Conservation (phyloP, 1,284 basidiomycete genomes). For the Cronartium quercuum region DNA sequence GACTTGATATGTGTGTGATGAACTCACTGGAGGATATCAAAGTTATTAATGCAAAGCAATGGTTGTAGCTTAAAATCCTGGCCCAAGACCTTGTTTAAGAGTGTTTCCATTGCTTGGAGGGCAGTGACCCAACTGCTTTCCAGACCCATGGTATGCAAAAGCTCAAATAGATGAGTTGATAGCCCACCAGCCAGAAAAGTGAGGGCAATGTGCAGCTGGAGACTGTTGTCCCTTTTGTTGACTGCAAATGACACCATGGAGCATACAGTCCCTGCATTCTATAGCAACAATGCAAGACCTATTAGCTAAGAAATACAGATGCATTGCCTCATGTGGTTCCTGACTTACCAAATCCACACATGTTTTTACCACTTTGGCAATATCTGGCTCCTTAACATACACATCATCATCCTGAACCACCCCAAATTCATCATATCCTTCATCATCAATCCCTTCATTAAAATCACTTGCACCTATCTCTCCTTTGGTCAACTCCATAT, state of each 20-base stretch:
- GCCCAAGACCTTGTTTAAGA: background rate
- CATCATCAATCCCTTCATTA: background rate
- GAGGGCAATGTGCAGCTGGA: conserved; percentile 1
- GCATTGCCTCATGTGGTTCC: too few species aligned
- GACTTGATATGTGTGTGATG: background rate
- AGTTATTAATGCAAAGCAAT: conserved; percentile 19
- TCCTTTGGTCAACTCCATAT: background rate
- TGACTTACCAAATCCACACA: background rate
- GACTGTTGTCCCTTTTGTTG: conserved; percentile 1
- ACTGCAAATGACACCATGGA: conserved; percentile 13
- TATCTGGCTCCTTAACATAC: background rate
- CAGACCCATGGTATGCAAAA: conserved; percentile 1
- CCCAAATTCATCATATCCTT: background rate
- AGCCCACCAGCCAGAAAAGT: conserved; percentile 1
- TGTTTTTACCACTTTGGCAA: background rate
- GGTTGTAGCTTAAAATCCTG: background rate
- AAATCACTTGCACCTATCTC: background rate
- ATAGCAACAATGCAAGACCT: background rate
- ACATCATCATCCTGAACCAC: background rate
- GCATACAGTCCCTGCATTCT: background rate
- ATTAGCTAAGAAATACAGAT: too few species aligned
- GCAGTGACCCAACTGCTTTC: background rate
- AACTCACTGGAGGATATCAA: conserved; percentile 9
- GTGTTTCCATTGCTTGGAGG: background rate
- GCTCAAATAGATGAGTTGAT: background rate